Evolutionary conservation across 2,329 filamentous ascomycete species (phyloP).

Genomic region (Didymella segeticola): DNA sequence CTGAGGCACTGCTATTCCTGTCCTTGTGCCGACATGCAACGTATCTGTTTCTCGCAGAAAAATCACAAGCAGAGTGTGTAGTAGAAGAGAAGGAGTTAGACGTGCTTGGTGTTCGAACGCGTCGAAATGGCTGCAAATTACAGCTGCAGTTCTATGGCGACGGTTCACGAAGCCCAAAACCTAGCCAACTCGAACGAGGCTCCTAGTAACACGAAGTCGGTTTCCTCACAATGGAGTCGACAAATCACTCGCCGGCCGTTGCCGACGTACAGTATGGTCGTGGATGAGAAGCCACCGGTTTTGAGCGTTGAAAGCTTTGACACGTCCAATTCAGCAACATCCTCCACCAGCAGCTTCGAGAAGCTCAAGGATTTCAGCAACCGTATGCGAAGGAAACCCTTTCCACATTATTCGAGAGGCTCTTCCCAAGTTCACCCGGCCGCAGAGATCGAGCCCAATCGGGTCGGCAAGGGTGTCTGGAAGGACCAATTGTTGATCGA

Average conservation of each 20-base stretch:
- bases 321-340: constrained; percentile 21
- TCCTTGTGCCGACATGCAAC: not conserved
- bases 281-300: constrained; percentile 7
- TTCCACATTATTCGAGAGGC: constrained; percentile 21
- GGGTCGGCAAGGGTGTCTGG: constrained; percentile 36
- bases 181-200: constrained; percentile 9
- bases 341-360: constrained; percentile 20
- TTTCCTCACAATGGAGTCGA: not conserved
- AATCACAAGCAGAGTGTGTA: not conserved
- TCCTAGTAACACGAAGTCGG: not conserved
- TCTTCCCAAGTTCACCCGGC: constrained; percentile 27
- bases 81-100: not conserved
- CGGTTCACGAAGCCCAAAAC: constrained; percentile 22
- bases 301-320: constrained; percentile 27
- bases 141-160: constrained; percentile 23
- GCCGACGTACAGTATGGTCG: not conserved
- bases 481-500: constrained; percentile 40
- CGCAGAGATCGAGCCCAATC: constrained; percentile 32
- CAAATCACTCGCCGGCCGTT: constrained; percentile 7
- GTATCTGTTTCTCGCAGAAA: not conserved
- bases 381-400: constrained; percentile 27
- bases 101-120: not conserved
- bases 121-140: constrained; percentile 17
- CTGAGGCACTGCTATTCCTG: not conserved
- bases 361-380: constrained; percentile 25